A percentile compares a stretch with the other conserved stretches of the same genome.
Conservation (phyloP, 495 filamentous ascomycete genomes). For the Corynascus novoguineensis region DNA sequence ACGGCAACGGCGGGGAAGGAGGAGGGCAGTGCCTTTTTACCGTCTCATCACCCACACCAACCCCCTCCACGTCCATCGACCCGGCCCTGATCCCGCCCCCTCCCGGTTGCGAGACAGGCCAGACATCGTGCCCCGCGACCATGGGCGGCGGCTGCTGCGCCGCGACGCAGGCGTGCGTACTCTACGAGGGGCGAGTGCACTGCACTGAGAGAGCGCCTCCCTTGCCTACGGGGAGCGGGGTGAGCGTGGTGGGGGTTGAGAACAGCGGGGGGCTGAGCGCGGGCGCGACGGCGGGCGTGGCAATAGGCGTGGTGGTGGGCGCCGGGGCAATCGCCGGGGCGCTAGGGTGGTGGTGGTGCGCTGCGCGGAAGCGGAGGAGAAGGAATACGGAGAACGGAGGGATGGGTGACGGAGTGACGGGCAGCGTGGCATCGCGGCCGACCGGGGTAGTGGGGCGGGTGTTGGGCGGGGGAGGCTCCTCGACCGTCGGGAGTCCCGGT, state of each 20-base stretch:
- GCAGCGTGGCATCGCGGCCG: conserved; percentile 1
- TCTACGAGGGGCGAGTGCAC: conserved; percentile 48
- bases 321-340: background rate
- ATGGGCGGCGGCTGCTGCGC: conserved; percentile 72
- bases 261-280: conserved; percentile 23
- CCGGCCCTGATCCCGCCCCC: conserved; percentile 22
- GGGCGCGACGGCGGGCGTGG: conserved; percentile 42
- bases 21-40: conserved; percentile 23
- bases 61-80: conserved; percentile 16
- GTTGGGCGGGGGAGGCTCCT: conserved; percentile 18
- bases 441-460: conserved; percentile 7
- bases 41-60: no score
- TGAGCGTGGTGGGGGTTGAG: conserved; percentile 20
- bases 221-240: conserved; percentile 25
- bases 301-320: conserved; percentile 29
- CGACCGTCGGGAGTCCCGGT: no score
- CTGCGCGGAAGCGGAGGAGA: background rate
- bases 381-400: background rate
- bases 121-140: conserved; percentile 61
- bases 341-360: background rate
- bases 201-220: conserved; percentile 46
- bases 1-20: background rate
- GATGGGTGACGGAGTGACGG: background rate
- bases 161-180: conserved; percentile 61
- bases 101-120: conserved; percentile 64